Evolutionary conservation across 2,329 filamentous ascomycete species (phyloP).

Genomic region (Cryphonectria radicalis): DNA sequence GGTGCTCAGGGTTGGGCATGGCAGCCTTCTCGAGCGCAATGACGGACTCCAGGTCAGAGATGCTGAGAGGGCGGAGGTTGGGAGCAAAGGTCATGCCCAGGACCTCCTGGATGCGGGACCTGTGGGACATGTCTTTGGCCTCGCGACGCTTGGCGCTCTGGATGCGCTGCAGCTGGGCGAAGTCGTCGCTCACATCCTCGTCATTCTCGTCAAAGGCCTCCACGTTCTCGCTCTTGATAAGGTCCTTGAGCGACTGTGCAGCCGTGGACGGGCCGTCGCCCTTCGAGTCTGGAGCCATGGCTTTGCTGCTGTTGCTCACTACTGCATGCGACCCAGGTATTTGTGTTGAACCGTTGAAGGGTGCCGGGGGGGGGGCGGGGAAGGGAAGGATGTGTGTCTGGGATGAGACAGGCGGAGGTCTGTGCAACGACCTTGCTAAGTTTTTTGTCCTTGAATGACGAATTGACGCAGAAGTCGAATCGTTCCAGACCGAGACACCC

Average conservation of each 20-base stretch:
- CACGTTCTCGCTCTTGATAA: constrained; percentile 26
- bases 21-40: constrained; percentile 59
- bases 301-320: constrained; percentile 13
- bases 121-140: constrained; percentile 38
- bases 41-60: constrained; percentile 66
- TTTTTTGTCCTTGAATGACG: constrained; percentile 7
- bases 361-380: no score
- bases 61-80: constrained; percentile 73
- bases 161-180: constrained; percentile 43
- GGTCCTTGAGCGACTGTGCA: constrained; percentile 16
- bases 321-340: constrained; percentile 18
- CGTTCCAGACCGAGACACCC: constrained; percentile 15
- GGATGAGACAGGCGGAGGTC: constrained; percentile 15
- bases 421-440: constrained; percentile 14
- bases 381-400: background rate
- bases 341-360: constrained; percentile 2
- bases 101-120: constrained; percentile 47
- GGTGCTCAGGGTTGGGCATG: constrained; percentile 53
- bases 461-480: constrained; percentile 3
- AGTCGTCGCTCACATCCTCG: constrained; percentile 39
- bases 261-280: constrained; percentile 6
- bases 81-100: constrained; percentile 66
- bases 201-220: constrained; percentile 36
- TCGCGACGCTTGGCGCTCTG: constrained; percentile 46
- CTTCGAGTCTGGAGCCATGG: constrained; percentile 23